Conservation (phyloP, 2,329 filamentous ascomycete genomes). For the Colletotrichum sp. region DNA sequence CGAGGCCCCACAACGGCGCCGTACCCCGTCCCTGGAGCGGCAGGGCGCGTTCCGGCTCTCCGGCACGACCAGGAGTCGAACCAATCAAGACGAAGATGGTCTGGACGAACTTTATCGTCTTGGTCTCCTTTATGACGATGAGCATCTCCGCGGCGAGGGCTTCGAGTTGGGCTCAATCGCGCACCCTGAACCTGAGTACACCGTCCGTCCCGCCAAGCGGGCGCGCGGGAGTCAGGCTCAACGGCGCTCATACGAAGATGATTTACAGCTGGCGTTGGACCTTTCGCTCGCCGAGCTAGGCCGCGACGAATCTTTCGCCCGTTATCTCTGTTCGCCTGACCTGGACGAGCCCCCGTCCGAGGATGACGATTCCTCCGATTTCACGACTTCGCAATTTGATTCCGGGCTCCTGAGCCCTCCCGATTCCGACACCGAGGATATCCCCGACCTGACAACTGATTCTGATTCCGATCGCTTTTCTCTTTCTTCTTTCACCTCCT, state of each 20-base stretch:
- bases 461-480: conserved; percentile 25
- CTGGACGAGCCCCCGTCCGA: conserved; percentile 24
- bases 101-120: conserved; percentile 48
- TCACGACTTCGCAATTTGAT: conserved; percentile 40
- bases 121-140: conserved; percentile 50
- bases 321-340: conserved; percentile 34
- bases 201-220: conserved; percentile 40
- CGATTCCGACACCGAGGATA: conserved; percentile 38
- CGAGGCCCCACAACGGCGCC: conserved; percentile 34
- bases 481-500: conserved; percentile 18
- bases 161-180: conserved; percentile 46
- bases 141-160: conserved; percentile 35
- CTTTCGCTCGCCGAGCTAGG: conserved; percentile 48
- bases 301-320: conserved; percentile 42
- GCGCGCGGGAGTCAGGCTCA: conserved; percentile 29
- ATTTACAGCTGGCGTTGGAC: conserved; percentile 38
- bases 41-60: conserved; percentile 52
- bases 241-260: conserved; percentile 24
- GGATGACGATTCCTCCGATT: neutral
- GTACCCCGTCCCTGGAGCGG: conserved; percentile 44
- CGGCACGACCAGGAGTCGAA: conserved; percentile 35
- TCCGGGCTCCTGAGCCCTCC: conserved; percentile 42
- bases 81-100: conserved; percentile 38
- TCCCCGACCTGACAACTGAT: conserved; percentile 35
- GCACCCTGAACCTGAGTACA: conserved; percentile 42